These are phyloP conservation scores for Penicillium longicatenatum DNA, from an alignment of 495 filamentous ascomycete genomes.

Conservation along the genomic window DNA sequence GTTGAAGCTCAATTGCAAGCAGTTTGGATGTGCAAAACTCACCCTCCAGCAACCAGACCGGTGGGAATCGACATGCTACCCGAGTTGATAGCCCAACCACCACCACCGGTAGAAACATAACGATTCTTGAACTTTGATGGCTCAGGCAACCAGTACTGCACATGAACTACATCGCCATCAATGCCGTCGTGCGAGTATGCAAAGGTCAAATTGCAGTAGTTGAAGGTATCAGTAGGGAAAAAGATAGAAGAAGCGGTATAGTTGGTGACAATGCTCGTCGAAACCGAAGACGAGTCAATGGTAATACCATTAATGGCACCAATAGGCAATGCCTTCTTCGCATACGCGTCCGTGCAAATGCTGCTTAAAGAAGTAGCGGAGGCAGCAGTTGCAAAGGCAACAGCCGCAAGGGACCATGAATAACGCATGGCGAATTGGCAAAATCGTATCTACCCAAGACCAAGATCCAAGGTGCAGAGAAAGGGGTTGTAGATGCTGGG, in stretches of 20 bases:
- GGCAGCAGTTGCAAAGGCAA: neutral
- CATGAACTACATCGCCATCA: slow-evolving; percentile 33
- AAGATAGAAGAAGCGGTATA: slow-evolving; percentile 29
- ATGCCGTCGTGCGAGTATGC: slow-evolving; percentile 42
- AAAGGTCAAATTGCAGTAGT: slow-evolving; percentile 48
- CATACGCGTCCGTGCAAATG: slow-evolving; percentile 34
- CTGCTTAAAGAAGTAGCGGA: slow-evolving; percentile 20
- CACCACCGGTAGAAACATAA: slow-evolving; percentile 45
- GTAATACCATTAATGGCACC: slow-evolving; percentile 32
- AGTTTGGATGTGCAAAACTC: neutral
- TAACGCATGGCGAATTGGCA: slow-evolving; percentile 1
- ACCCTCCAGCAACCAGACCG: slow-evolving; percentile 43
- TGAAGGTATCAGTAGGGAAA: slow-evolving; percentile 20
- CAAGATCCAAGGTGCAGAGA: neutral
- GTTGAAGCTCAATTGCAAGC: neutral
- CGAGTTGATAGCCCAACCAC: slow-evolving; percentile 46
- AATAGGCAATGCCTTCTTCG: slow-evolving; percentile 27
- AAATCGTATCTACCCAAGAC: neutral
- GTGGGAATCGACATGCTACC: slow-evolving; percentile 32
- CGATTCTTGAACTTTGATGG: slow-evolving; percentile 41
- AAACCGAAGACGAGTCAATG: slow-evolving; percentile 35
- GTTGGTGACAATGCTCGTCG: slow-evolving; percentile 32
- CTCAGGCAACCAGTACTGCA: slow-evolving; percentile 42
- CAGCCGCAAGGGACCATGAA: slow-evolving; percentile 6
- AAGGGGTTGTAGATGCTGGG: neutral